phyloP scores from a whole-genome alignment of 108 stramenopile genomes.

The Phaeodactylum tricornutum region DNA sequence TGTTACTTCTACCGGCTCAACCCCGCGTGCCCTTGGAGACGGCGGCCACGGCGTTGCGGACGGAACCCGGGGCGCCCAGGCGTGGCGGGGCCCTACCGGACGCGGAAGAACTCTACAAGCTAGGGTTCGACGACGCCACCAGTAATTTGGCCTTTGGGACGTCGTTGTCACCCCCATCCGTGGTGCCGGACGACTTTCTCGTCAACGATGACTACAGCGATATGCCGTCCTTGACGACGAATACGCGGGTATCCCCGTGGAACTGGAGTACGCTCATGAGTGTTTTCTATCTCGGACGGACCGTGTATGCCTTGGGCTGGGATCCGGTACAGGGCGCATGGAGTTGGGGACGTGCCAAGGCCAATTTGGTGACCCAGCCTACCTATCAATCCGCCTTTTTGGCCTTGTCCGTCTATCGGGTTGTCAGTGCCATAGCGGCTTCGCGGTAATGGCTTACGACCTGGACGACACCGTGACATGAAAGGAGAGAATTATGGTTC shows the following conservation, averaged over 20 bases:
- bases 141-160: slow-evolving; percentile 18
- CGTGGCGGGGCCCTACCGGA: slow-evolving; percentile 1
- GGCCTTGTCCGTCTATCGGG: background rate
- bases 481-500: no score
- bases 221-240: background rate
- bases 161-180: slow-evolving; percentile 7
- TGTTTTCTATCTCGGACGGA: slow-evolving; percentile 19
- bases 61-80: background rate
- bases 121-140: slow-evolving; percentile 42
- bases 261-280: slow-evolving; percentile 16
- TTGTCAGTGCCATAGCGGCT: background rate
- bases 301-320: slow-evolving; percentile 22
- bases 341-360: background rate
- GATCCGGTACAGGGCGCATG: background rate
- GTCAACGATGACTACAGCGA: background rate
- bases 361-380: background rate
- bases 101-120: slow-evolving; percentile 30
- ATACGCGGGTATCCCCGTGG: background rate
- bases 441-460: no score
- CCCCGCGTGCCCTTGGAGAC: background rate
- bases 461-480: no score
- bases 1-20: slow-evolving; percentile 4
- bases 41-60: background rate
- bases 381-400: background rate
- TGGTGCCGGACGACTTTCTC: background rate